Percentiles rank a stretch among this genome's conserved stretches.
Evolutionary conservation across 2,329 filamentous ascomycete genomes (phyloP).

Genomic region (Nigrograna mackinnonii): DNA sequence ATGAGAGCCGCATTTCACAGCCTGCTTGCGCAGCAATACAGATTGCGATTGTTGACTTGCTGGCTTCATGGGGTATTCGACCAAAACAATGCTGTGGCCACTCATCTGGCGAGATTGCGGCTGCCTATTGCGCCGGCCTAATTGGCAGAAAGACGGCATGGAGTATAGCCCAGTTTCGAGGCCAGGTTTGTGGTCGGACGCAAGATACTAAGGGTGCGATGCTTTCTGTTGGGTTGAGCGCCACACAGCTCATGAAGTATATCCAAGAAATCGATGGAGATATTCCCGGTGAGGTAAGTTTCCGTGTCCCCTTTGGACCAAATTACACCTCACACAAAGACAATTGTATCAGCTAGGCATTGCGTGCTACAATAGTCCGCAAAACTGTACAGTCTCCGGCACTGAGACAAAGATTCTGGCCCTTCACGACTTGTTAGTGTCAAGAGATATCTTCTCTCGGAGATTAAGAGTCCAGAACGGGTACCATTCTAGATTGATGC

Average conservation of each 20-base stretch:
- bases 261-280: not conserved
- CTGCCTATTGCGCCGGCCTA: slow-evolving; percentile 23
- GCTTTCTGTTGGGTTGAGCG: not conserved
- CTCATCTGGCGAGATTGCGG: slow-evolving; percentile 37
- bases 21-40: slow-evolving; percentile 21
- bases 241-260: not conserved
- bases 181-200: not conserved
- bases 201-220: not conserved
- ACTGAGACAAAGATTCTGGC: not conserved
- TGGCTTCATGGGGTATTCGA: slow-evolving; percentile 10
- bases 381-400: slow-evolving; percentile 2
- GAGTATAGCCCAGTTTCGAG: not conserved
- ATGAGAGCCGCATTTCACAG: slow-evolving; percentile 8
- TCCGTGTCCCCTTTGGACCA: not conserved
- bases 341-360: not conserved
- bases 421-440: not conserved
- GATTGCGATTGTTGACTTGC: slow-evolving; percentile 19
- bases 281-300: not conserved
- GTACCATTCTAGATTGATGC: slow-evolving; percentile 21
- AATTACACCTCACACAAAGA: not conserved
- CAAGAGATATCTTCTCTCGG: not conserved
- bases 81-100: slow-evolving; percentile 26
- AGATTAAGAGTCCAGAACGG: slow-evolving; percentile 3
- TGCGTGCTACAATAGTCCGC: slow-evolving; percentile 4
- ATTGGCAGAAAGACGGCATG: not conserved